phyloP scores from a whole-genome alignment of 2,329 filamentous ascomycete genomes.

The Penicillium sp. region DNA sequence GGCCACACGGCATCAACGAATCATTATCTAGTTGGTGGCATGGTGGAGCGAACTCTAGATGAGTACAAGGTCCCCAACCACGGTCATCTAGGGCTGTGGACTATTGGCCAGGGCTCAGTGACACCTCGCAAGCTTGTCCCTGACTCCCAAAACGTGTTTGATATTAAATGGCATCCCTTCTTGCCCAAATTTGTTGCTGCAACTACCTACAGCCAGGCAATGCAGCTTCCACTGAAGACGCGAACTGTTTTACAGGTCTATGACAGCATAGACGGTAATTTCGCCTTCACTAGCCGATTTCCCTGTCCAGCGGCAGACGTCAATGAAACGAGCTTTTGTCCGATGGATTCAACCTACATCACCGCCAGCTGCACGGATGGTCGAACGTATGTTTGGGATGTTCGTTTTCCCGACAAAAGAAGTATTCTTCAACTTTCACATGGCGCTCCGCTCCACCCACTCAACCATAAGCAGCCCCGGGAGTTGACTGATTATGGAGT shows the following conservation, averaged over 20 bases:
- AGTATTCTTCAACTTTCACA: slow-evolving; percentile 54
- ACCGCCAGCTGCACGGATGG: slow-evolving; percentile 62
- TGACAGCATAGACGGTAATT: slow-evolving; percentile 26
- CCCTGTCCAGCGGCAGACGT: slow-evolving; percentile 62
- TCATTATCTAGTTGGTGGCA: slow-evolving; percentile 55
- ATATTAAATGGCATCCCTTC: slow-evolving; percentile 57
- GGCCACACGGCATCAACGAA: slow-evolving; percentile 39
- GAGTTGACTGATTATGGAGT: slow-evolving; percentile 60
- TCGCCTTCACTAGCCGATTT: slow-evolving; percentile 33
- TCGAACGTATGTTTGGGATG: slow-evolving; percentile 61
- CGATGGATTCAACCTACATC: slow-evolving; percentile 48
- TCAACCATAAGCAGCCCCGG: slow-evolving; percentile 38
- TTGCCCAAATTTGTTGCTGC: slow-evolving; percentile 55
- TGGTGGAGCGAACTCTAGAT: slow-evolving; percentile 45
- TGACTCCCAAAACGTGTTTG: slow-evolving; percentile 57
- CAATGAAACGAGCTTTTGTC: slow-evolving; percentile 58
- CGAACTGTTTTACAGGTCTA: slow-evolving; percentile 57
- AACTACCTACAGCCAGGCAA: slow-evolving; percentile 35
- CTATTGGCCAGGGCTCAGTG: slow-evolving; percentile 42
- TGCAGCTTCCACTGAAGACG: slow-evolving; percentile 35
- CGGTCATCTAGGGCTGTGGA: slow-evolving; percentile 58
- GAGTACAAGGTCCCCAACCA: slow-evolving; percentile 35
- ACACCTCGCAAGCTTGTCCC: slow-evolving; percentile 43
- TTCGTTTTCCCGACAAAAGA: slow-evolving; percentile 43
- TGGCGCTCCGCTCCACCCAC: slow-evolving; percentile 50